Evolutionary conservation across 495 filamentous ascomycete genomes (phyloP), one percentile per base, ranked within the genome.

Genomic region (Melanomma pulvis-pyrius): DNA sequence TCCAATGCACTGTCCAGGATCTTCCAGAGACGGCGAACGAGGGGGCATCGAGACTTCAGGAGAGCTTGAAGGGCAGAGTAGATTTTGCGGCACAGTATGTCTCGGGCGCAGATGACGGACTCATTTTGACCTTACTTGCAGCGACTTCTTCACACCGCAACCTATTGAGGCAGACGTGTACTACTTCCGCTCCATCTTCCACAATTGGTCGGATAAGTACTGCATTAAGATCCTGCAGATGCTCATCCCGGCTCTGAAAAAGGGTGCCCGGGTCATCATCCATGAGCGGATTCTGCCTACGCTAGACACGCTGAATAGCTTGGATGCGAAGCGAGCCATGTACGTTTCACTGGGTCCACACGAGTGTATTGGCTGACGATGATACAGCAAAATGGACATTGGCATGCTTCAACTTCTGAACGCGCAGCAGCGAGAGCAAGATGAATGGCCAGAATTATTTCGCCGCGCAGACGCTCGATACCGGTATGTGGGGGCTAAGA

Each of bases 331-430:
- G 51, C 19, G 30, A 56, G 51, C 61, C 1, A 64, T 55, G 61
- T 64, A 64, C 11, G 50, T 39, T 4, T 8, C 12, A 6, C 21
- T 9, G n/a, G 11, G 1, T 48, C 36, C 4, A 29, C 29, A 32
- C 17, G 29, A 19, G 32, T 19, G 21, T 7, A 30, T 56, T 17
- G 12, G 21, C 28, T 55, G 34, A 55, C 32, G 2, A 29, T 19
- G 21, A 4, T 34, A 7, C 26, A 64, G 61, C 36, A 49, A 57
- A 32, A 21, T 64, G 34, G 61, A 64, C 51, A 56, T 64, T 17
- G 61, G 50, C 13, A 64, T 64, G 52, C 21, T 64, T 8, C 32
- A 57, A 32, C 61, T 64, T 21, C 52, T 56, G 21, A 64, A 64
- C 28, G 50, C 61, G 4, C 29, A 57, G 19, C 50, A 64, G 24